Percentiles rank a stretch among this genome's conserved stretches.
Conservation (phyloP, 1,139 yeast genomes). For the Yamadazyma membranifaciens region DNA sequence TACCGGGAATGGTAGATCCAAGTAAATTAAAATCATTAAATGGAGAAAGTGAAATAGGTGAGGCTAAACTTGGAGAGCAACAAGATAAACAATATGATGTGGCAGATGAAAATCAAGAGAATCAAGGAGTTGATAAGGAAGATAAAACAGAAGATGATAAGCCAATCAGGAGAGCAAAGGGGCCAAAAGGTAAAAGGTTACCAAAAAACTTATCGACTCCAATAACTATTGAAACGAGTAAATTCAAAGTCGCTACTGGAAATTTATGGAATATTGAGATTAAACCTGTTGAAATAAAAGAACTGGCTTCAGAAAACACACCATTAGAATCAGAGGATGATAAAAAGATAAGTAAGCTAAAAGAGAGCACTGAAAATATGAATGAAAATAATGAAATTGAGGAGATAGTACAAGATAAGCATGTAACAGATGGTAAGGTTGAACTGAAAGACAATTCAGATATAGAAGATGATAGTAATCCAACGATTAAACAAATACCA, state of each 20-base stretch:
- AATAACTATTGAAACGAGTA: conserved; percentile 31
- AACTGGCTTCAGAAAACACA: too few species aligned
- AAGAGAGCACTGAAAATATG: not conserved
- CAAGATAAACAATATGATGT: not conserved
- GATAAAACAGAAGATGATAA: conserved; percentile 33
- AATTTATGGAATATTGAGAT: conserved; percentile 36
- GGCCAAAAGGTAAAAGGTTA: conserved; percentile 75
- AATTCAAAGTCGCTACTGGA: conserved; percentile 30
- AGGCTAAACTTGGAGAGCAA: conserved; percentile 2
- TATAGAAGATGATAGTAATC: too few species aligned
- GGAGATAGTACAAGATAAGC: not conserved
- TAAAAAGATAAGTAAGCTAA: not conserved
- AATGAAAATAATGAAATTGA: not conserved
- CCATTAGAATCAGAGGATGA: not conserved
- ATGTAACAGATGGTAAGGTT: too few species aligned
- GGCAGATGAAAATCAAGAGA: conserved; percentile 5
- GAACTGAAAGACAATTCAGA: too few species aligned
- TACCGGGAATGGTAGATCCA: conserved; percentile 61
- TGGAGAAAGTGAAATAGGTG: not conserved
- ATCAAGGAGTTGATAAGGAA: conserved; percentile 6
- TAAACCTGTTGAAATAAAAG: conserved; percentile 1
- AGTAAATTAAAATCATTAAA: conserved; percentile 9
- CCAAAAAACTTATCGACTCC: conserved; percentile 61
- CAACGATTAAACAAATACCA: too few species aligned
- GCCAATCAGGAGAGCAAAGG: conserved; percentile 52